Base-by-base conservation (phyloP, 352 stramenopile genomes). In the Aphanomyces cochlioides region DNA sequence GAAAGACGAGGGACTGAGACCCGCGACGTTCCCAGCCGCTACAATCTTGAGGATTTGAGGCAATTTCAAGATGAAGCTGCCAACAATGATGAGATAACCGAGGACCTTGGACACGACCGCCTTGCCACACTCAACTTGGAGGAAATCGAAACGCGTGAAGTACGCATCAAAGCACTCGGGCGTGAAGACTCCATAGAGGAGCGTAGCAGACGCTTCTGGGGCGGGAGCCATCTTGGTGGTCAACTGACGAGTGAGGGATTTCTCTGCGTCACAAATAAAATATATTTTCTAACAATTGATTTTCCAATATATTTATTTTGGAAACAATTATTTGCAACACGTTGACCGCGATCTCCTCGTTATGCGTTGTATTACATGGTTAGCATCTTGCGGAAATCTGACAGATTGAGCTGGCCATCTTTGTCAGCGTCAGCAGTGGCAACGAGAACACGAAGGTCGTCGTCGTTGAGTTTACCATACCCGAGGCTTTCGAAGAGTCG, bases 1-100 rank as follows among this genome's bases (percentile, higher is more conserved):
- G 75, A 96, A 96, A 38, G 85, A 90, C 40, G 84, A 78, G 7
- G 87, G 87, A 34, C 84, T 96, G 61, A 96, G 79, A 0, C 88
- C 88, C 53, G 87, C 93, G 53, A 95, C 88, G 59, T 93, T 84
- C 61, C 83, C 89, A 21, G 84, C 88, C 6, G 72, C 63, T 34
- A 95, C 19, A 66, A 96, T 95, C 80, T 96, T 96, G 66, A 96
- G 75, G 75, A 96, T 96, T 73, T 96, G 88, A 48, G 88, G 88
- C 57, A 96, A 69, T 66, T 96, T 96, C 61, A 96, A 83, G 73
- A 96, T 88, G 56, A 92, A 76, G 58, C 81, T 88, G 57, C 83
- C 88, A 37, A 84, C 79, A 74, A 96, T 93, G 78, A 96, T 96
- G 47, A 84, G 84, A 73, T 95, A 96, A 47, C 88, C 88, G 53